A percentile compares a stretch with the other conserved stretches of the same genome.
These are phyloP conservation scores for Durio zibethinus DNA, from an alignment of 345 rosid species.

Conservation along the genomic window DNA sequence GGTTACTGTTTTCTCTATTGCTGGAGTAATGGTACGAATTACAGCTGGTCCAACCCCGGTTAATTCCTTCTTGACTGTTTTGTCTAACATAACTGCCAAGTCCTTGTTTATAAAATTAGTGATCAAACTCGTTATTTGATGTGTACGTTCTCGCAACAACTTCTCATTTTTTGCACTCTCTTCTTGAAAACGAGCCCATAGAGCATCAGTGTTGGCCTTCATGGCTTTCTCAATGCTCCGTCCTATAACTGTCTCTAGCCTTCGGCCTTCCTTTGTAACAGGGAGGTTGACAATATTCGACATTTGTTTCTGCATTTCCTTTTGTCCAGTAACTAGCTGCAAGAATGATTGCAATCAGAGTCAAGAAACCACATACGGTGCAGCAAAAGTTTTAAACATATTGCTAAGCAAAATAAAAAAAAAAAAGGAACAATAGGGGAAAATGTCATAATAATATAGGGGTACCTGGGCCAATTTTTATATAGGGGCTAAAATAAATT, in stretches of 20 bases:
- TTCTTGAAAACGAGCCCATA: no score
- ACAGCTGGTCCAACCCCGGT: conserved; percentile 48
- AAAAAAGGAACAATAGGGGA: background rate
- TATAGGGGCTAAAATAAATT: background rate
- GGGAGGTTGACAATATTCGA: conserved; percentile 50
- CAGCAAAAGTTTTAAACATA: background rate
- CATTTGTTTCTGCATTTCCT: conserved; percentile 82
- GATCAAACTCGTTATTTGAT: conserved; percentile 53
- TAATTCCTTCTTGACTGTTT: conserved; percentile 66
- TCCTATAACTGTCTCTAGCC: conserved; percentile 72
- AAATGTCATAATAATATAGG: background rate
- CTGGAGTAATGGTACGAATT: conserved; percentile 56
- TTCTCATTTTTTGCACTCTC: conserved; percentile 53
- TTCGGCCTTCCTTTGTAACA: conserved; percentile 66
- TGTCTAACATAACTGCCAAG: conserved; percentile 52
- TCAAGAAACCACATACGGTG: background rate
- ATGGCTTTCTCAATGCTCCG: conserved; percentile 62
- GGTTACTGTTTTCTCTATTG: conserved; percentile 60
- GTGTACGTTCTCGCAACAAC: conserved; percentile 43
- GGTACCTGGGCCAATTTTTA: background rate
- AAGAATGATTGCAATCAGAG: background rate
- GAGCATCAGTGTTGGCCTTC: conserved; percentile 73
- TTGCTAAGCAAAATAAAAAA: conserved; percentile 15
- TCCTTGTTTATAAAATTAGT: conserved; percentile 60
- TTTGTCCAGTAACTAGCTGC: conserved; percentile 58